Conservation (phyloP, 1,139 yeast genomes). For the Geotrichum siamense region DNA sequence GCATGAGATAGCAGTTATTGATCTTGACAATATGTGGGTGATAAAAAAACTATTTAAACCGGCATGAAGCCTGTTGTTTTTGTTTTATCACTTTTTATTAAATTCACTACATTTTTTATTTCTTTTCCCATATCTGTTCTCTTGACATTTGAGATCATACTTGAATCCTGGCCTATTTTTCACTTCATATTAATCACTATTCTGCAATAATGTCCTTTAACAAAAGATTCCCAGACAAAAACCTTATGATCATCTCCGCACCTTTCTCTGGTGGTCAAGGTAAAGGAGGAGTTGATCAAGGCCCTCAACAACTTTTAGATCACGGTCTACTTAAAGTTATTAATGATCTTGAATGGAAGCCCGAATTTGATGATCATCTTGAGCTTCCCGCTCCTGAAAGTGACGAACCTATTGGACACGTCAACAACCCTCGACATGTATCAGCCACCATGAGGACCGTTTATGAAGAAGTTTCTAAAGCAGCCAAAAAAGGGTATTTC, state of each 20-base stretch:
- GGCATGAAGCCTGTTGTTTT: background rate
- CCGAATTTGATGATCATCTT: conserved; percentile 52
- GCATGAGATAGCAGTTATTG: background rate
- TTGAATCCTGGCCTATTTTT: no score
- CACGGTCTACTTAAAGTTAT: conserved; percentile 64
- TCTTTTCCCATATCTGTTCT: background rate
- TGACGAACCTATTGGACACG: conserved; percentile 39
- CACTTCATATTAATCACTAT: no score
- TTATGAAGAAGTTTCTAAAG: conserved; percentile 51
- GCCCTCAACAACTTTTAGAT: conserved; percentile 73
- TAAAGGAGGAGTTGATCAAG: conserved; percentile 85
- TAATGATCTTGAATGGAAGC: conserved; percentile 64
- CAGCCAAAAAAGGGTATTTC: conserved; percentile 46
- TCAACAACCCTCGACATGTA: conserved; percentile 74
- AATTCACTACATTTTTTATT: background rate
- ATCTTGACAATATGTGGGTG: background rate
- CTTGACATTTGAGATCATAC: background rate
- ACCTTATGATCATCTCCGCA: conserved; percentile 52
- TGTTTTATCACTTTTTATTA: no score
- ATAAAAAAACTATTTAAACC: background rate
- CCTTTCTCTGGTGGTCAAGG: conserved; percentile 98
- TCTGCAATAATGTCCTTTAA: conserved; percentile 18
- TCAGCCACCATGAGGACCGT: conserved; percentile 62
- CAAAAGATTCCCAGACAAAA: conserved; percentile 20
- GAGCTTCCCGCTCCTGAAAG: conserved; percentile 30